phyloP scores from a whole-genome alignment of 768 basidiomycete genomes.

The Glaciozyma antarctica region DNA sequence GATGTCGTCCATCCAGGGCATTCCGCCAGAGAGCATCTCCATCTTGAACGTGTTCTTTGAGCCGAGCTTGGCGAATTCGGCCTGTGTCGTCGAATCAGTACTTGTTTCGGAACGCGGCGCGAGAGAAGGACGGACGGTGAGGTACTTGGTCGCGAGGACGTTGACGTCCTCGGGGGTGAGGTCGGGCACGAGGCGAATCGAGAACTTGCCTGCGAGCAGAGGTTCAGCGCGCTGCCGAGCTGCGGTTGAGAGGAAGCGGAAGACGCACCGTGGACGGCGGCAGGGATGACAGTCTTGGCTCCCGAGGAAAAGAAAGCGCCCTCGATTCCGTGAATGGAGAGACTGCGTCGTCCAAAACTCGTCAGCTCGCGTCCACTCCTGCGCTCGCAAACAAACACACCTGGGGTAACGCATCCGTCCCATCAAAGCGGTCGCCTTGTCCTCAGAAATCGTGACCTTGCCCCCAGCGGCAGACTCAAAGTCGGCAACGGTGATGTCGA shows the following conservation, averaged over 20 bases:
- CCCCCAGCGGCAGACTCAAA: slow-evolving; percentile 69
- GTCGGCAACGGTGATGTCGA: slow-evolving; percentile 60
- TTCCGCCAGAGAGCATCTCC: slow-evolving; percentile 68
- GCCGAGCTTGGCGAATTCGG: slow-evolving; percentile 73
- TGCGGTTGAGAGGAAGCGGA: no score
- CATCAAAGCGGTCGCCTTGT: slow-evolving; percentile 76
- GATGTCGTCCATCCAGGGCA: slow-evolving; percentile 48
- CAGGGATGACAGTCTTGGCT: slow-evolving; percentile 88
- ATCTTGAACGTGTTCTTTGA: slow-evolving; percentile 71
- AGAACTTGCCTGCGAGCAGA: slow-evolving; percentile 65
- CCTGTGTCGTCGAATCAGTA: slow-evolving; percentile 15
- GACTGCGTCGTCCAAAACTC: slow-evolving; percentile 52
- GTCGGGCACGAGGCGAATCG: slow-evolving; percentile 82
- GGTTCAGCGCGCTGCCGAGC: not conserved
- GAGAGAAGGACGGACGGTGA: slow-evolving; percentile 41
- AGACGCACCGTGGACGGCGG: slow-evolving; percentile 48
- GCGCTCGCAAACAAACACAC: not conserved
- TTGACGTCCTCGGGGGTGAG: slow-evolving; percentile 69
- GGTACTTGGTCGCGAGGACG: slow-evolving; percentile 58
- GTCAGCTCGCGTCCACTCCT: not conserved
- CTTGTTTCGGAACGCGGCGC: not conserved
- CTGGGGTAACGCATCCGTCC: slow-evolving; percentile 65
- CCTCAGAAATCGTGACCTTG: slow-evolving; percentile 58
- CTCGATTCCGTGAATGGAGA: slow-evolving; percentile 91
- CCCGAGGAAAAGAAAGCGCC: slow-evolving; percentile 80